These are phyloP conservation scores for Sphenostylis stenocarpa DNA, from an alignment of 306 rosid species.

Conservation along the genomic window DNA sequence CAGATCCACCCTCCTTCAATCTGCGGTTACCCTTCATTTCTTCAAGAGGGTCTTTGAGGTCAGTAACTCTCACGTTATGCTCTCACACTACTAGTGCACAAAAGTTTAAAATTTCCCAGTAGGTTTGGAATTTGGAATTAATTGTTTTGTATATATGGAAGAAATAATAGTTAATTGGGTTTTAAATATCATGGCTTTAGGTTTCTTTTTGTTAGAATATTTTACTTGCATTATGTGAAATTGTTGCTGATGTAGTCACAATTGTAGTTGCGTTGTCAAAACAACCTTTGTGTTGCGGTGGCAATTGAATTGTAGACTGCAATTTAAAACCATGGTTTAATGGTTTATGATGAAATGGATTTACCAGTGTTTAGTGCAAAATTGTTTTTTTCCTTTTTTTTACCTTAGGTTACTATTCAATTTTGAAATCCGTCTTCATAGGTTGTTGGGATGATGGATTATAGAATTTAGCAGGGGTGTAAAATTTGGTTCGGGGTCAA, in stretches of 20 bases:
- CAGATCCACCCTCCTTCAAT: slow-evolving; percentile 49
- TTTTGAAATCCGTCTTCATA: background rate
- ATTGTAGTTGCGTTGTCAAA: background rate
- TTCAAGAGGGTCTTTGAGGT: slow-evolving; percentile 80
- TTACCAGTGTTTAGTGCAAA: background rate
- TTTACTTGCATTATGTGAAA: too few species aligned
- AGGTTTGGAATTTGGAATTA: background rate
- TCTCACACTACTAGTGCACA: background rate
- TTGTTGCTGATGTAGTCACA: background rate
- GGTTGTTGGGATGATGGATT: background rate
- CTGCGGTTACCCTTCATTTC: slow-evolving; percentile 70
- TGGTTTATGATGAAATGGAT: background rate
- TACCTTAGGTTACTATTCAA: background rate
- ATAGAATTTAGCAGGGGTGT: background rate
- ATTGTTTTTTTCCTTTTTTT: background rate
- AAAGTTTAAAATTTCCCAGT: background rate
- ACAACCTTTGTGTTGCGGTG: background rate
- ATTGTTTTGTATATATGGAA: background rate
- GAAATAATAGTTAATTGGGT: background rate
- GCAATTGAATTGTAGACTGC: too few species aligned
- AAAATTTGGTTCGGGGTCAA: background rate
- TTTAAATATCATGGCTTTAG: too few species aligned
- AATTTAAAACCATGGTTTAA: background rate
- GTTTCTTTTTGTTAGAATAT: too few species aligned
- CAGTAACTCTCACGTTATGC: background rate